A percentile compares a stretch with the other conserved stretches of the same genome.
These are phyloP conservation scores for Pythium rhizo-oryzae DNA, from an alignment of 352 stramenopile species.

Conservation along the genomic window DNA sequence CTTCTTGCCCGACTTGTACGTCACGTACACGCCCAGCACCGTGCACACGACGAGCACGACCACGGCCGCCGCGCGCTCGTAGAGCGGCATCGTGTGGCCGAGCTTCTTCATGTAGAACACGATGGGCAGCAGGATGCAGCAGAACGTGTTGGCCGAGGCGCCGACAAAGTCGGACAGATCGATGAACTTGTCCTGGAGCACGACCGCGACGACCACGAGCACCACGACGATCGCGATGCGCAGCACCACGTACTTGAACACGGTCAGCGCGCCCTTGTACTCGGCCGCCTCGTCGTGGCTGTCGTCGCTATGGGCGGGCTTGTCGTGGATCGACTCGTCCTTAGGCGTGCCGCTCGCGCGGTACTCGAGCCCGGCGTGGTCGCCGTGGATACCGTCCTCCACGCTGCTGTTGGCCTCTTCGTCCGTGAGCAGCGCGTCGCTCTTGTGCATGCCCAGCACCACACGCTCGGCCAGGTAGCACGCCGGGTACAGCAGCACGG, in stretches of 20 bases:
- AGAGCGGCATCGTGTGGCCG: constrained; percentile 42
- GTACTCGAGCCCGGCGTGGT: constrained; percentile 14
- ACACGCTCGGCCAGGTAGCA: constrained; percentile 48
- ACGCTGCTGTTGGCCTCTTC: constrained; percentile 10
- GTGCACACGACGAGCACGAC: constrained; percentile 49
- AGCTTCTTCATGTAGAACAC: constrained; percentile 75
- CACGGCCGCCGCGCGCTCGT: constrained; percentile 36
- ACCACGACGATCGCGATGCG: constrained; percentile 56
- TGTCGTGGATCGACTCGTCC: background rate
- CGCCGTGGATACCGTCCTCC: background rate
- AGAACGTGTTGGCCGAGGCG: constrained; percentile 53
- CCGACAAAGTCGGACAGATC: constrained; percentile 74
- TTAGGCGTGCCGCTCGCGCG: constrained; percentile 17
- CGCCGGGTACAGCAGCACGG: constrained; percentile 51
- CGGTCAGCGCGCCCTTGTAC: constrained; percentile 37
- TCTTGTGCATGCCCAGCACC: constrained; percentile 32
- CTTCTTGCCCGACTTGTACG: constrained; percentile 53
- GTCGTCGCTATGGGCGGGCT: background rate
- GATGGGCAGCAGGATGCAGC: constrained; percentile 66
- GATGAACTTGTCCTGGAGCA: constrained; percentile 55
- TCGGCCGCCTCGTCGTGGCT: constrained; percentile 36
- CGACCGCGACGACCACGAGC: constrained; percentile 43
- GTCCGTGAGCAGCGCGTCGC: background rate
- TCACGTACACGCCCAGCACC: constrained; percentile 50
- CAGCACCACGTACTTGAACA: constrained; percentile 42